Conservation (phyloP, 805 yeast genomes). For the Pichia insulana region DNA sequence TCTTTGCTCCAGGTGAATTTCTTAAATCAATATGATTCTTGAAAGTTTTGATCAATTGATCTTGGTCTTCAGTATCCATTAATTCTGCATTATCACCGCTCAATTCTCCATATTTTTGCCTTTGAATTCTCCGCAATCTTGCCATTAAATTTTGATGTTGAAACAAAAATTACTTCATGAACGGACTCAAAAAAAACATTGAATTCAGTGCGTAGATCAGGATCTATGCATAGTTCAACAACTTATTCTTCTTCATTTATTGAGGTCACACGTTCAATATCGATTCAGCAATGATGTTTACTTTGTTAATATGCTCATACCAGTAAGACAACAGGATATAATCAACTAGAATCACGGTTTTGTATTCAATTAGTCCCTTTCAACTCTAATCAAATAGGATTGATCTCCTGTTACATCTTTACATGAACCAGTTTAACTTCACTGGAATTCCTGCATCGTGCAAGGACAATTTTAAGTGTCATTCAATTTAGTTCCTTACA, state of each 20-base stretch:
- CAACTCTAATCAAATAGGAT: neutral
- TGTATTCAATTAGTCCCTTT: too few species aligned
- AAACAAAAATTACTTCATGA: too few species aligned
- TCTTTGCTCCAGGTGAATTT: constrained; percentile 8
- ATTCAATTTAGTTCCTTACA: neutral
- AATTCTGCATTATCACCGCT: constrained; percentile 7
- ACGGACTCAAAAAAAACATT: too few species aligned
- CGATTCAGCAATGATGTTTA: too few species aligned
- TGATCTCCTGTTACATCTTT: constrained; percentile 5
- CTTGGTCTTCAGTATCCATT: constrained; percentile 21
- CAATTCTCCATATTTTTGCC: constrained; percentile 16
- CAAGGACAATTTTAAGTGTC: neutral
- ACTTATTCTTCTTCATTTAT: too few species aligned
- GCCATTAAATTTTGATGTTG: constrained; percentile 26
- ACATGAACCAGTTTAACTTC: constrained; percentile 1
- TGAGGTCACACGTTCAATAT: too few species aligned
- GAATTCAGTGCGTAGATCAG: too few species aligned
- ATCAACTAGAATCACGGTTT: too few species aligned
- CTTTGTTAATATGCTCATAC: too few species aligned
- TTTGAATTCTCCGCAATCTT: constrained; percentile 21
- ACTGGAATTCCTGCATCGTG: constrained; percentile 7
- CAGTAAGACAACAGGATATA: too few species aligned
- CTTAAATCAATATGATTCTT: constrained; percentile 4
- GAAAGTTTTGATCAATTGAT: constrained; percentile 15
- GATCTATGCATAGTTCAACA: too few species aligned